A percentile compares a stretch with the other conserved stretches of the same genome.
phyloP scores from a whole-genome alignment of 768 basidiomycete genomes.

The Kwoniella pini region DNA sequence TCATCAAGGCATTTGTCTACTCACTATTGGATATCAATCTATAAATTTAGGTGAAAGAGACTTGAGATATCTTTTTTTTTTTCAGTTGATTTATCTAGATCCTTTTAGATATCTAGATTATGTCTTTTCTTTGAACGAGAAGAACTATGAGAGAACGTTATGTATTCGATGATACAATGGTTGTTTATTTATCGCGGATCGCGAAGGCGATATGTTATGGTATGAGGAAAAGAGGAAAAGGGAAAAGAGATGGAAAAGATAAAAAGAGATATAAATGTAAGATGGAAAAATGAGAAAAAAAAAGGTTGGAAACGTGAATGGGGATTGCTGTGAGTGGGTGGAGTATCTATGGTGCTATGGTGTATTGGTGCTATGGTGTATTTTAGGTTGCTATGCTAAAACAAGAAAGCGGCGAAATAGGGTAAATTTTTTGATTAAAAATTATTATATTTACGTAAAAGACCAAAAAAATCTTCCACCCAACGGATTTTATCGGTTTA shows the following conservation, averaged over 20 bases:
- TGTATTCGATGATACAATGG: not conserved
- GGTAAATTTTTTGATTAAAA: too few species aligned
- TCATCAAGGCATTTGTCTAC: not conserved
- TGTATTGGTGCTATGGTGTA: too few species aligned
- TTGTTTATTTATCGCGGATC: slow-evolving; percentile 2
- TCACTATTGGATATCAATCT: slow-evolving; percentile 25
- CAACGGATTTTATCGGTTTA: too few species aligned
- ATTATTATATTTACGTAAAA: too few species aligned
- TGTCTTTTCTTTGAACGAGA: not conserved
- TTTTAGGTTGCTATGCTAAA: too few species aligned
- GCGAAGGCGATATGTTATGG: not conserved
- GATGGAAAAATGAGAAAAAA: too few species aligned
- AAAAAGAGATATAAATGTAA: slow-evolving; percentile 7
- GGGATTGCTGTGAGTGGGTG: not conserved
- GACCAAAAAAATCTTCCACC: too few species aligned
- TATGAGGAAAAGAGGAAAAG: slow-evolving; percentile 2
- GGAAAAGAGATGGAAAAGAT: slow-evolving; percentile 7
- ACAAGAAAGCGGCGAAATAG: too few species aligned
- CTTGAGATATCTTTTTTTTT: slow-evolving; percentile 12
- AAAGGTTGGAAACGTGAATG: not conserved
- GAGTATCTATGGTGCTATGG: not conserved
- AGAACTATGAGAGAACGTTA: slow-evolving; percentile 6
- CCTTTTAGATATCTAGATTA: not conserved
- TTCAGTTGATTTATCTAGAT: not conserved
- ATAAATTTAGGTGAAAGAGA: slow-evolving; percentile 1